Evolutionary conservation across 768 basidiomycete species (phyloP), one percentile per base, ranked within the genome.

Genomic region (Leccinum variicolor): DNA sequence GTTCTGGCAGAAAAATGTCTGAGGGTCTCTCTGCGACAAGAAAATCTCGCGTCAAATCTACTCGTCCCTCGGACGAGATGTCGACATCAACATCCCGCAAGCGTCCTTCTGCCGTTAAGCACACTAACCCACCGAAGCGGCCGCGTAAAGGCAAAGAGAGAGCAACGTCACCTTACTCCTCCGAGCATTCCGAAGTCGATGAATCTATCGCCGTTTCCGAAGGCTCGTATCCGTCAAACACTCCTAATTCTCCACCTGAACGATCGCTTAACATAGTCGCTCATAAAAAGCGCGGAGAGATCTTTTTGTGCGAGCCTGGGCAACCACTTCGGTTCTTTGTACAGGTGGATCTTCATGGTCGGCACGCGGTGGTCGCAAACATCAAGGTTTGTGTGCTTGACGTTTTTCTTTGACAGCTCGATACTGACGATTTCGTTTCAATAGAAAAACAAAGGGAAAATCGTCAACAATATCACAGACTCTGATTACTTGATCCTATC

Each of bases 391-490:
- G 75, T 66, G 29, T 17, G 17, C 49, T 23, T 10, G 13, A 25
- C 26, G 33, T 19, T 43, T 46, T 53, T 47, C 25, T 7, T 11
- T 10, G 19, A 34, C 39, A 25, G 21, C 11, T 48, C 45, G 28
- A 52, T 48, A 17, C 25, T 9, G 15, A 63, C 28, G 9, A 0
- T 28, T 47, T 19, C 41, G 46, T 47, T 47, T 55, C 41, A 9
- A 14, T 66, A 92, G 89, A 85, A 78, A 80, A 77, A 86, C 58
- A 87, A 84, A 10, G 89, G 89, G 9, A 77, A 68, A 58, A 84
- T 89, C 51, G 77, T 77, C 11, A 75, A 76, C 23, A 76, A 78
- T 34, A 78, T 83, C n/a, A 68, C 73, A 9, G 73, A 76, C 13
- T 87, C 88, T 6, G 82, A 88, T 65, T 88, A 81, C 66, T 76